Percentiles rank a stretch among this genome's conserved stretches.
These are phyloP conservation scores for Crataegus laevigata DNA, from an alignment of 306 rosid species.

Conservation along the genomic window DNA sequence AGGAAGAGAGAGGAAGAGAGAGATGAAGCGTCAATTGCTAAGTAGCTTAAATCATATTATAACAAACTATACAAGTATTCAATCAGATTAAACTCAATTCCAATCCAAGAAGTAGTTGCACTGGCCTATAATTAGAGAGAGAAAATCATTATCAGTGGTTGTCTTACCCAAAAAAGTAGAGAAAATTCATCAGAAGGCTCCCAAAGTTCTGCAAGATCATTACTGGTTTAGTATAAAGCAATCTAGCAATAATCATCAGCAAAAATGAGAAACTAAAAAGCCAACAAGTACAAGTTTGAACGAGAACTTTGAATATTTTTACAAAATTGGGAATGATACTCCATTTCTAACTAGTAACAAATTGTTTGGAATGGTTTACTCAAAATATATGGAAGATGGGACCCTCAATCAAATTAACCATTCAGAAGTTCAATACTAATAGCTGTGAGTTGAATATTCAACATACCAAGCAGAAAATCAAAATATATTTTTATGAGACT, in stretches of 20 bases:
- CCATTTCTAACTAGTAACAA: not conserved
- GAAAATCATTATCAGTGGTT: conserved; percentile 10
- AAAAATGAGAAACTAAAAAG: conserved; percentile 10
- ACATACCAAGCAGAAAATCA: too few relatives aligned
- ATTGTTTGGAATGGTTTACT: not conserved
- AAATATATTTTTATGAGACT: not conserved
- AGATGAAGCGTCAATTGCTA: not conserved
- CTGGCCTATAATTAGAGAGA: not conserved
- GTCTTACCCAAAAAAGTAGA: conserved; percentile 88
- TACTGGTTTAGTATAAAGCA: conserved; percentile 3
- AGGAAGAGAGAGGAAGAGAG: not conserved
- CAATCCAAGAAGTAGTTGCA: conserved; percentile 13
- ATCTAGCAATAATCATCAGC: conserved; percentile 7
- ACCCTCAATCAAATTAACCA: not conserved
- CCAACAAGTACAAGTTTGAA: not conserved
- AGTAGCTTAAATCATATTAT: too few relatives aligned
- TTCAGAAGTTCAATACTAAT: not conserved
- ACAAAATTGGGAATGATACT: not conserved
- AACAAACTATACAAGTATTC: not conserved
- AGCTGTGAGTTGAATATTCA: not conserved
- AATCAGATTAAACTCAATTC: conserved; percentile 3
- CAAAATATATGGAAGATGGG: not conserved
- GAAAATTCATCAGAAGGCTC: conserved; percentile 86
- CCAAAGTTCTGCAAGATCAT: conserved; percentile 72
- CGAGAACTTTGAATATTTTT: not conserved